Conservation (phyloP, 805 yeast genomes). For the Kuraishia ogatae region DNA sequence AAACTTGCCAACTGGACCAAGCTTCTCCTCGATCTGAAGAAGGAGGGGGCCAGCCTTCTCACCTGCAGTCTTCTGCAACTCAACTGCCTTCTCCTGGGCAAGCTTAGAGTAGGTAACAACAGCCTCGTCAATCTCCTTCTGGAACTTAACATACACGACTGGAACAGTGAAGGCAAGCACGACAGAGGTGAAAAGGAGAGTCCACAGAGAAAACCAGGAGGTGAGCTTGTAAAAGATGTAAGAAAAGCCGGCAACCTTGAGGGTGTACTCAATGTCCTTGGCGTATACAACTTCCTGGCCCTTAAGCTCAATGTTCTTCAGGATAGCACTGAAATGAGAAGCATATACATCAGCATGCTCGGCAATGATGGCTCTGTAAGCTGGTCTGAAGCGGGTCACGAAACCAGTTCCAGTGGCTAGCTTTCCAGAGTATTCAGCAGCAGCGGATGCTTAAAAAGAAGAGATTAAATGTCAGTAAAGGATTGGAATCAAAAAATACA, state of each 20-base stretch:
- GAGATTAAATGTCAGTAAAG: slow-evolving; percentile 9
- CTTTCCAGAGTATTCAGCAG: slow-evolving; percentile 72
- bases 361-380: slow-evolving; percentile 25
- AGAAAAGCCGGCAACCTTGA: slow-evolving; percentile 61
- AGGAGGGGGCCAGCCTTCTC: slow-evolving; percentile 47
- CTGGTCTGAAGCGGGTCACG: slow-evolving; percentile 67
- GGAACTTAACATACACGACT: slow-evolving; percentile 60
- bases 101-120: slow-evolving; percentile 35
- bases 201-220: slow-evolving; percentile 66
- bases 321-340: slow-evolving; percentile 27
- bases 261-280: slow-evolving; percentile 62
- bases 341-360: slow-evolving; percentile 18
- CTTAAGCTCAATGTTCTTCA: slow-evolving; percentile 42
- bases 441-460: slow-evolving; percentile 50
- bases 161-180: slow-evolving; percentile 69
- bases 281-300: slow-evolving; percentile 55
- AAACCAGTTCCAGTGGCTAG: slow-evolving; percentile 71
- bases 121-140: slow-evolving; percentile 67
- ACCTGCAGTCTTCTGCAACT: slow-evolving; percentile 28
- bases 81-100: slow-evolving; percentile 43
- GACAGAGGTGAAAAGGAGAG: slow-evolving; percentile 48
- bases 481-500: neutral
- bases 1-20: slow-evolving; percentile 60
- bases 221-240: slow-evolving; percentile 65
- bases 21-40: slow-evolving; percentile 44